A percentile compares a stretch with the other conserved stretches of the same genome.
Conservation (phyloP, 768 basidiomycete species). For the Suillus alpinus region DNA sequence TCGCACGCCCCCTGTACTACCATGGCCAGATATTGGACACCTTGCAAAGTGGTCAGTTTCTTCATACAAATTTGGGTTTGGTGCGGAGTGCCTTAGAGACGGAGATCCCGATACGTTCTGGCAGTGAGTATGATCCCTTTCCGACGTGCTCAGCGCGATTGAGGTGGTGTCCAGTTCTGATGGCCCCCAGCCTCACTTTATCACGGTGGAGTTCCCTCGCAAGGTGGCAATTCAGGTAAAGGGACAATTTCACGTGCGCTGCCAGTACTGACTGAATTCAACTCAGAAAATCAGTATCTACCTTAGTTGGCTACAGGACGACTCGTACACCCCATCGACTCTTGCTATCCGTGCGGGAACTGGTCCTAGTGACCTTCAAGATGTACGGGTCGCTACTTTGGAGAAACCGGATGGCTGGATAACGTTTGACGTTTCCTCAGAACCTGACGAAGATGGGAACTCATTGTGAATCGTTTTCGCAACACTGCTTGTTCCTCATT, state of each 20-base stretch:
- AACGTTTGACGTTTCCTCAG: constrained; percentile 79
- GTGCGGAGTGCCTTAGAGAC: constrained; percentile 88
- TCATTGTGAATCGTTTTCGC: constrained; percentile 57
- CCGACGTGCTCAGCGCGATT: not conserved
- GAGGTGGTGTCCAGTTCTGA: constrained; percentile 58
- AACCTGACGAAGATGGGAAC: constrained; percentile 74
- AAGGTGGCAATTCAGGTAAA: constrained; percentile 84
- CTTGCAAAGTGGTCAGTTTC: constrained; percentile 96
- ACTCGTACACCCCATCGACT: constrained; percentile 95
- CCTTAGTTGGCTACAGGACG: constrained; percentile 80
- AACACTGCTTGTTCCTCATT: not conserved
- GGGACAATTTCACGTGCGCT: constrained; percentile 3
- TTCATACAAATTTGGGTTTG: constrained; percentile 94
- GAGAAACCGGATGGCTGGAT: constrained; percentile 96
- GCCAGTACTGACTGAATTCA: not conserved
- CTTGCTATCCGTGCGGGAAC: constrained; percentile 91
- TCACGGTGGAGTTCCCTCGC: constrained; percentile 90
- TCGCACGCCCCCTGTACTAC: constrained; percentile 49
- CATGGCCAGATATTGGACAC: constrained; percentile 82
- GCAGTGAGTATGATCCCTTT: constrained; percentile 67
- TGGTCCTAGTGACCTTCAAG: constrained; percentile 87
- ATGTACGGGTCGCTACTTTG: constrained; percentile 79
- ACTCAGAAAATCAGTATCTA: constrained; percentile 81
- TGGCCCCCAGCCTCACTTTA: constrained; percentile 95
- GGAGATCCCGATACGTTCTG: constrained; percentile 92